Base-by-base conservation (phyloP, 805 yeast genomes). In the Ogataea nonfermentans region DNA sequence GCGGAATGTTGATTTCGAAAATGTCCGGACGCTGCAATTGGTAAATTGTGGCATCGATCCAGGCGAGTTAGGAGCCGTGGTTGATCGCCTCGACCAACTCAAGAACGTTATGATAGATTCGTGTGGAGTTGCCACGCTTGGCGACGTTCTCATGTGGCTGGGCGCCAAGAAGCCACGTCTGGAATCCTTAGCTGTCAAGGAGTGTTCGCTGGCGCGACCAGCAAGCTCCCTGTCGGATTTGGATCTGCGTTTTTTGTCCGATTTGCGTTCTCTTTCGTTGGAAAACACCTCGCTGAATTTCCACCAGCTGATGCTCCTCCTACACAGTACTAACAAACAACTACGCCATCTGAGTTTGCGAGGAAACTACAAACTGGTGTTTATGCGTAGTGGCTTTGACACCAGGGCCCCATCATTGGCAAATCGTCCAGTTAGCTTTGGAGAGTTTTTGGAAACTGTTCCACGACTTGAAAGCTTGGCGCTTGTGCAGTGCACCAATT, bases 401-500 rank as follows among this genome's bases (percentile, higher is more conserved):
- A 17, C 32, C 9, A 26, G 37, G 16, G 17, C 34, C 15, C 22
- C 26, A n/a, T 10, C 16, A 13, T 9, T 15, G 9, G 2, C 31
- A 1, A 40, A 45, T 6, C 41, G 44, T 0, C 38, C 47, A 5
- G 45, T 53, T 17, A 32, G 35, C 12, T 41, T 43, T 15, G 10
- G 34, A 2, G 40, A 45, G 20, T 26, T 55, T 8, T 29, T 52
- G 4, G 24, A 20, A 2, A 11, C 32, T 3, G 37, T 49, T n/a
- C 52, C 56, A 2, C 30, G 40, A 2, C 28, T 55, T 15, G 43
- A 46, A 16, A 27, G 40, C 4, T 24, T 57, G 6, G 32, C 47
- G 6, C 25, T 57, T 7, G 35, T 45, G 1, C 44, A 40, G 4
- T 46, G 54, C 33, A 40, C 52, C 9, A 51, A 53, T 26, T 35